Evolutionary conservation across 2,329 filamentous ascomycete species (phyloP), one percentile per base, ranked within the genome.

Genomic region (Plenodomus tracheiphilus): DNA sequence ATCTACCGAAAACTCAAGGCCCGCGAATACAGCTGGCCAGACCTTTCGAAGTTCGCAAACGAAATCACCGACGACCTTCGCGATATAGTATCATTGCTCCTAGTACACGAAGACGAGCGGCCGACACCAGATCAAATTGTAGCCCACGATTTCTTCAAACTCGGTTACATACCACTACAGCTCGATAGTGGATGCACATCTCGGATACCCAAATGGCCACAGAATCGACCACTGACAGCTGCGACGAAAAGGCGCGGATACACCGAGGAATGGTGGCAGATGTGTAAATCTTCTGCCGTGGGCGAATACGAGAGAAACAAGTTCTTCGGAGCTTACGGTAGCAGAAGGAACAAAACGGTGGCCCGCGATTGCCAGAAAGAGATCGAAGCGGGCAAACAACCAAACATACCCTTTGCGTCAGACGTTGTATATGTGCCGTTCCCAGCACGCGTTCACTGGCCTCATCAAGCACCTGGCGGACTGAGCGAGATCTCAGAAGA

Each of bases 1-100:
- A 94, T 94, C 52, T 94, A 94, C 74, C 77, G 80, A 62, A 81
- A 81, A 57, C 84, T 79, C 79, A 72, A 84, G 81, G 72, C 87
- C 60, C 81, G 87, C 59, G 88, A 91, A 64, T 93, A 92, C 69
- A 86, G 88, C 65, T 93, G 89, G 89, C 89, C 89, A 13, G 81
- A 82, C 49, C 73, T 83, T 20, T 83, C 86, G 46, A 83, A 81
- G 34, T 82, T 83, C 11, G 81, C 82, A 43, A 88, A 85, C 67
- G 84, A 85, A 59, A 89, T 91, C 59, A 91, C 86, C 51, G 77
- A 82, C 46, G 88, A 91, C 66, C 84, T 89, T 45, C 88, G 91
- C 71, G 86, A 91, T 59, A 79, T 93, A 20, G 90, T 94, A 16
- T 86, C 88, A 17, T 83, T 81, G 20, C 84, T 94, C 74, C 79